phyloP scores from a whole-genome alignment of 371 early-diverging fungal genomes.

The Mucor indicus region DNA sequence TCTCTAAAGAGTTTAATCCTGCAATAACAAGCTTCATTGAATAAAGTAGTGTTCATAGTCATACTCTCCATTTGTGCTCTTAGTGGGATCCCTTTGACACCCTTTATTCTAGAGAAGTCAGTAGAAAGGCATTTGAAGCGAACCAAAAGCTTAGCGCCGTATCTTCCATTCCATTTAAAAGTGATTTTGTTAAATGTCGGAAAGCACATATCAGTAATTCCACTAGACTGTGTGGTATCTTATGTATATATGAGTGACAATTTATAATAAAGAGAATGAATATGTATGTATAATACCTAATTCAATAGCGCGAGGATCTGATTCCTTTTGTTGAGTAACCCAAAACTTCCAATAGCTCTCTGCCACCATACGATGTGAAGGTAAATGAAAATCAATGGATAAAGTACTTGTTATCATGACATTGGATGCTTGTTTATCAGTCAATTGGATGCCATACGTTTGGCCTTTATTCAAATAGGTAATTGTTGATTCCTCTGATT shows the following conservation, averaged over 20 bases:
- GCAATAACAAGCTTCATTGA: slow-evolving; percentile 50
- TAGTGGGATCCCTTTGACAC: slow-evolving; percentile 75
- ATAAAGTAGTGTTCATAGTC: too few species aligned
- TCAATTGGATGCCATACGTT: slow-evolving; percentile 49
- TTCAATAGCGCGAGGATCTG: slow-evolving; percentile 62
- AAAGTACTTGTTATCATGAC: slow-evolving; percentile 56
- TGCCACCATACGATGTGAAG: slow-evolving; percentile 68
- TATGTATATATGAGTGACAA: background rate
- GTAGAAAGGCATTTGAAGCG: slow-evolving; percentile 75
- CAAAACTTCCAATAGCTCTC: slow-evolving; percentile 76
- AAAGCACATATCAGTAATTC: slow-evolving; percentile 44
- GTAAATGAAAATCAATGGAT: slow-evolving; percentile 73
- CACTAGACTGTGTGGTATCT: slow-evolving; percentile 44
- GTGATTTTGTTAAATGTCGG: slow-evolving; percentile 62
- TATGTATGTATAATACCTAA: slow-evolving; percentile 35
- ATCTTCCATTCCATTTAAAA: slow-evolving; percentile 65
- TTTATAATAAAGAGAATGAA: background rate
- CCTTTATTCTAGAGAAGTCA: slow-evolving; percentile 74
- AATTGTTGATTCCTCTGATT: slow-evolving; percentile 22
- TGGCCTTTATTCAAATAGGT: slow-evolving; percentile 48
- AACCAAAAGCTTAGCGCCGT: slow-evolving; percentile 61
- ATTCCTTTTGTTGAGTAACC: slow-evolving; percentile 65
- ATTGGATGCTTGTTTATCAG: slow-evolving; percentile 45
- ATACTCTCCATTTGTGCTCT: slow-evolving; percentile 60
- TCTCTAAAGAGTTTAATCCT: slow-evolving; percentile 72